phyloP scores from a whole-genome alignment of 1,284 basidiomycete species.

The Microbotryum lychnidis-dioicae region DNA sequence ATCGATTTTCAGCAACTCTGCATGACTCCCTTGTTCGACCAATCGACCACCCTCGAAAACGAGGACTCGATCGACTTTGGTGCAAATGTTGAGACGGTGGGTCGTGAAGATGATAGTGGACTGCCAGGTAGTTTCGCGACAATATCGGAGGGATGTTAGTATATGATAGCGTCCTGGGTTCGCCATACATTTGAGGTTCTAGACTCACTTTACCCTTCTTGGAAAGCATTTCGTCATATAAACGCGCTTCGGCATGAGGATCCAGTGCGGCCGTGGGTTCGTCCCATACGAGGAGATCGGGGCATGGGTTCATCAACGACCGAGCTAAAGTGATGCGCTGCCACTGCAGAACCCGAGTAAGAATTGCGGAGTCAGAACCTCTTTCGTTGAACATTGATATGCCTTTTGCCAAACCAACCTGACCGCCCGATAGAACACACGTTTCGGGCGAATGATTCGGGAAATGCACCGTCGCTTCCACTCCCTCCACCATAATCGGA shows the following conservation, averaged over 20 bases:
- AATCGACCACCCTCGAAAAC: constrained; percentile 2
- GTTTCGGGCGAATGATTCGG: background rate
- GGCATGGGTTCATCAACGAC: background rate
- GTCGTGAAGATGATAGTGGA: constrained; percentile 7
- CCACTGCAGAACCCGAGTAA: constrained; percentile 2
- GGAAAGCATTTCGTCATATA: background rate
- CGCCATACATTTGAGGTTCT: background rate
- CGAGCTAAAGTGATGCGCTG: constrained; percentile 5
- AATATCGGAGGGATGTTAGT: no score
- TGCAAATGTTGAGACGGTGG: constrained; percentile 1
- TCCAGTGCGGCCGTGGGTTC: constrained; percentile 5
- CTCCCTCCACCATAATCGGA: background rate
- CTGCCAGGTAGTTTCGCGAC: background rate
- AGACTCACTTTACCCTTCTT: background rate
- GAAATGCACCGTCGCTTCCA: constrained; percentile 5
- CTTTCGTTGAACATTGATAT: no score
- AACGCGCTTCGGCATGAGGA: constrained; percentile 4
- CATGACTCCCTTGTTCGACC: constrained; percentile 9
- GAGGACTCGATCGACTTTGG: constrained; percentile 3
- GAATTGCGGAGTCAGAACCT: background rate
- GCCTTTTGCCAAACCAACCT: background rate
- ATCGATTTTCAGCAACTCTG: background rate
- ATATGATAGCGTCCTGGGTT: background rate
- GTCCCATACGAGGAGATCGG: constrained; percentile 5
- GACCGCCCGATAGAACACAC: constrained; percentile 3